Evolutionary conservation across 495 filamentous ascomycete genomes (phyloP), one percentile per base, ranked within the genome.

Genomic region (Peziza echinospora): DNA sequence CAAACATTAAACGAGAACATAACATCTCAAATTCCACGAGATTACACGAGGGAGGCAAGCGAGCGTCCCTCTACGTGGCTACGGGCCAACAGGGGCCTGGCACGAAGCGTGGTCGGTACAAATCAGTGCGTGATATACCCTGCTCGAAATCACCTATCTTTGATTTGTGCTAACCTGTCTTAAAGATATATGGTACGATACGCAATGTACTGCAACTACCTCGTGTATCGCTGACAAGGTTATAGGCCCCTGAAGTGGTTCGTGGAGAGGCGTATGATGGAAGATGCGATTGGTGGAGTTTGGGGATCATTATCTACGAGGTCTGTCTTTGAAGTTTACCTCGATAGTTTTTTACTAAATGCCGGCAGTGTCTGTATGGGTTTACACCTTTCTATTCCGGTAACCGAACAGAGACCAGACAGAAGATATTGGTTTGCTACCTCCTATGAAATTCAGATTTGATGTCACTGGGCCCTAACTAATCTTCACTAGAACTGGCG

Each of bases 261-360:
- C 67, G 75, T 49, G 87, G 83, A 17, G 71, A 84, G 43, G 62
- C 68, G 23, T 93, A 96, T 58, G 87, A 96, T 66, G 87, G 78
- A 21, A 67, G 87, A 49, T 93, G 87, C 62, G 87, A 93, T 63
- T 96, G 76, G 82, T 96, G 84, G 87, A 93, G 85, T 61, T 71
- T 93, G 49, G 87, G 83, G 23, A 73, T 93, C 45, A 93, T 96
- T 55, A 59, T 93, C 26, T 96, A 80, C 50, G 86, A 96, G 64
- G 77, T 77, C 4, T 22, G 41, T 21, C 21, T 13, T 21, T 8
- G 30, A 21, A 34, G 5, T 21, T 51, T 24, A 26, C 17, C 8
- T n/a, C 28, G 46, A 52, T n/a, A n/a, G n/a, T n/a, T n/a, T n/a
- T n/a, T n/a, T n/a, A n/a, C n/a, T n/a, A n/a, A n/a, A n/a, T 47